Conservation (phyloP, 495 filamentous ascomycete species). For the Lasiosphaeria miniovina region DNA sequence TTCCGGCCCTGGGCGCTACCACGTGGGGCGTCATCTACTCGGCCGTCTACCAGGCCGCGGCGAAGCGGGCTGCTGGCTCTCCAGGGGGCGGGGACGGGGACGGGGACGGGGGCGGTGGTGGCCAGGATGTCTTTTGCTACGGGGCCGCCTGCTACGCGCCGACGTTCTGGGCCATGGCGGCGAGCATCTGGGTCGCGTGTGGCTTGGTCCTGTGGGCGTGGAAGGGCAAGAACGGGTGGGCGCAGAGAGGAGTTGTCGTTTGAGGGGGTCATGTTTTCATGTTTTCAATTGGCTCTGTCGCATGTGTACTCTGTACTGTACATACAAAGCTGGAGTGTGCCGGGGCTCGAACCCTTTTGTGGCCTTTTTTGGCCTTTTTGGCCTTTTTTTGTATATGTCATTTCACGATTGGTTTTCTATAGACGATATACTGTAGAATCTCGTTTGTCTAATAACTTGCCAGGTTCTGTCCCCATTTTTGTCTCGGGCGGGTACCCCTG, state of each 20-base stretch:
- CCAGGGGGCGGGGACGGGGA: background rate
- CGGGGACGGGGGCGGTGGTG: conserved; percentile 26
- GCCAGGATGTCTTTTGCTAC: conserved; percentile 58
- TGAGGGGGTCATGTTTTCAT: background rate
- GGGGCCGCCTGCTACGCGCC: conserved; percentile 74
- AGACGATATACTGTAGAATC: too few relatives aligned
- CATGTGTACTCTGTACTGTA: too few relatives aligned
- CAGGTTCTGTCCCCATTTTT: too few relatives aligned
- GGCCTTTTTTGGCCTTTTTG: too few relatives aligned
- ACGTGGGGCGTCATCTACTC: conserved; percentile 85
- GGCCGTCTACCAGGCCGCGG: conserved; percentile 68
- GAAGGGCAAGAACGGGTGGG: conserved; percentile 76
- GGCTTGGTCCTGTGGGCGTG: conserved; percentile 74
- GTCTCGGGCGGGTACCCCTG: too few relatives aligned
- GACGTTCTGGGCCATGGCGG: conserved; percentile 77
- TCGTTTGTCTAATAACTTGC: too few relatives aligned
- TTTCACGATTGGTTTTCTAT: too few relatives aligned
- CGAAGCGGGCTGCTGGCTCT: conserved; percentile 26
- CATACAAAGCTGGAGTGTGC: too few relatives aligned
- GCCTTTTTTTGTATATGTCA: too few relatives aligned
- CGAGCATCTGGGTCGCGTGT: conserved; percentile 73
- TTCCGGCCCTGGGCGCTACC: conserved; percentile 79
- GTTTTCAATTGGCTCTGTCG: too few relatives aligned
- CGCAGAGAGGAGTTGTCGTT: conserved; percentile 71
- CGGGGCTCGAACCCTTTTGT: too few relatives aligned